Percentiles rank a stretch among this genome's conserved stretches.
Conservation (phyloP, 75 land plant genomes). For the Cunninghamia lanceolata region DNA sequence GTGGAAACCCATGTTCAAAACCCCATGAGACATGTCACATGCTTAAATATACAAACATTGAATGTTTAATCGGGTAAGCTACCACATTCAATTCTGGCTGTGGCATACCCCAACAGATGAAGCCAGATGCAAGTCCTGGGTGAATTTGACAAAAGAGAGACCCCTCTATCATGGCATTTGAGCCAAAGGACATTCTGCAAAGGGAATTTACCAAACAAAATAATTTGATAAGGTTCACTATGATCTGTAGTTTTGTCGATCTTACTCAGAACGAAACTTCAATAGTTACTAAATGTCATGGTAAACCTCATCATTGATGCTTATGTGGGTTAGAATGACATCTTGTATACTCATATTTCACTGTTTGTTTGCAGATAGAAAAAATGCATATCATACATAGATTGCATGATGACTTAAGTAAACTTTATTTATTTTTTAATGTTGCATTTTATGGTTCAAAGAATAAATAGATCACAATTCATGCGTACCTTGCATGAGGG, state of each 20-base stretch:
- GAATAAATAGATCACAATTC: background rate
- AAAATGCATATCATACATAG: constrained; percentile 68
- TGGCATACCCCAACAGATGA: no score
- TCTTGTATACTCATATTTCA: background rate
- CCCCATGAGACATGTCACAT: no score
- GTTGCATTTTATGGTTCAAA: background rate
- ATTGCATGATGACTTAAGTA: background rate
- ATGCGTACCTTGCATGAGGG: background rate
- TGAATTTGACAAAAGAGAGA: no score
- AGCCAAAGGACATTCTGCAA: no score
- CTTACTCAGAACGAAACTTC: background rate
- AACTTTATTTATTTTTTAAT: no score
- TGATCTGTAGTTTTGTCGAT: background rate
- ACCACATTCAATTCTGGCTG: no score
- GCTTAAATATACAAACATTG: no score
- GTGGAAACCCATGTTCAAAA: no score
- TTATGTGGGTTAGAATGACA: background rate
- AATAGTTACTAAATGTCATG: background rate
- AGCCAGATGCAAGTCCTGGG: no score
- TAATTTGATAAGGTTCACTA: background rate
- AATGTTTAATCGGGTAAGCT: no score
- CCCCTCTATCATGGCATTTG: no score
- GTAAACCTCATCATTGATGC: background rate
- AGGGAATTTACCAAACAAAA: no score
- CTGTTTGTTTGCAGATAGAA: constrained; percentile 59